Evolutionary conservation across 768 basidiomycete species (phyloP), one percentile per base, ranked within the genome.

Genomic region (Tephrocybe rancida): DNA sequence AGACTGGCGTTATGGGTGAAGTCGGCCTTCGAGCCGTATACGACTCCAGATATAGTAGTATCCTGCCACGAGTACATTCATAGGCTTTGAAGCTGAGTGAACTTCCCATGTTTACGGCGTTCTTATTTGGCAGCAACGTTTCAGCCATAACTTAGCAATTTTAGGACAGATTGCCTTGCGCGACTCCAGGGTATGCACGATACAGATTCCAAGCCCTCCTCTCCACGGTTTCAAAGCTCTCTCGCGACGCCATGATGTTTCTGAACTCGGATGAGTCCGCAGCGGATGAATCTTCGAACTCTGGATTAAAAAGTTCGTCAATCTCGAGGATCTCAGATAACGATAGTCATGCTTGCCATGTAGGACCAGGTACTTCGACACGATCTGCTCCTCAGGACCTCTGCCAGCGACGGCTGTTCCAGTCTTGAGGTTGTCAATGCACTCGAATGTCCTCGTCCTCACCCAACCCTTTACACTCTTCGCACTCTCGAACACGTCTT

Each of bases 151-250:
- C n/a, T 32, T 32, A 13, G 6, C 30, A 7, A 5, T 5, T 41
- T 21, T 22, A 41, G 13, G n/a, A 41, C 9, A 67, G n/a, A 52
- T 75, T 73, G 21, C 69, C 70, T 57, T 80, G 77, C 13, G 77
- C 72, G 35, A 81, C 57, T 39, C 73, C 70, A 22, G 78, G 77
- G 63, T 78, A 82, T 3, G 78, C 74, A 16, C 74, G 73, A 61
- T 81, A 78, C 46, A 82, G 47, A 8, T 68, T 63, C 80, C 80
- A 82, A 27, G 51, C 57, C 32, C 76, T 68, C 38, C 49, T 44
- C 51, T 74, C 71, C 16, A 57, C 57, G 19, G 66, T 44, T 13
- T 60, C 54, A 29, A 55, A 56, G 14, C 44, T 27, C 34, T 67
- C 62, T 11, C 52, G 52, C 34, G 58, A 41, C 4, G 26, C 27